Evolutionary conservation across 2,329 filamentous ascomycete species (phyloP).

Genomic region (Pestalotiopsis sp.): DNA sequence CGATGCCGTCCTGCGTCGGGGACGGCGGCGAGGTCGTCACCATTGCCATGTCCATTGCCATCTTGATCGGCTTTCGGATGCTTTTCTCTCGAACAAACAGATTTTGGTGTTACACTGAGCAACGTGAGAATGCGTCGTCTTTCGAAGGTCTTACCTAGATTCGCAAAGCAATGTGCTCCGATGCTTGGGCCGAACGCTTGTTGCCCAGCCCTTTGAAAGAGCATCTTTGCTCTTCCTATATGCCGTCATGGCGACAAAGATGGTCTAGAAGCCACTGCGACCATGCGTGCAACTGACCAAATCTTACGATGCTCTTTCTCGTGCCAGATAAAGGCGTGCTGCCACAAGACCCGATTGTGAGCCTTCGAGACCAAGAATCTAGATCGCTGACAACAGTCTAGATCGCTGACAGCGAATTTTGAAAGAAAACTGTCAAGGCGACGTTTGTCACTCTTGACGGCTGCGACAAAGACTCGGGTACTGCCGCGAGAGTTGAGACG

Average conservation of each 20-base stretch:
- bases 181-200: neutral
- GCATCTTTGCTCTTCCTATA: neutral
- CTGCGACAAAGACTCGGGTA: too few species aligned
- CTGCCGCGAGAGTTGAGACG: too few species aligned
- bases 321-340: neutral
- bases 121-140: neutral
- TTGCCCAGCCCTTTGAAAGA: neutral
- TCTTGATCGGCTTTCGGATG: neutral
- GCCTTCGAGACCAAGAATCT: too few species aligned
- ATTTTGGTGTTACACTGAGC: neutral
- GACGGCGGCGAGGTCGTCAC: conserved; percentile 2
- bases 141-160: neutral
- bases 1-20: conserved; percentile 15
- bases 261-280: neutral
- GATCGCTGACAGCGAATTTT: too few species aligned
- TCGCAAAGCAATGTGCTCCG: neutral
- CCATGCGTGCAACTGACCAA: neutral
- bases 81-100: neutral
- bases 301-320: neutral
- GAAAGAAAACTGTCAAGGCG: too few species aligned
- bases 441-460: too few species aligned
- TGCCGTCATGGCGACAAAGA: conserved; percentile 2
- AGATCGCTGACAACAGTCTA: too few species aligned
- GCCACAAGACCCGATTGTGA: neutral
- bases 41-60: neutral